phyloP scores from a whole-genome alignment of 176 grass and related monocot species.

The Elaeis guineensis region DNA sequence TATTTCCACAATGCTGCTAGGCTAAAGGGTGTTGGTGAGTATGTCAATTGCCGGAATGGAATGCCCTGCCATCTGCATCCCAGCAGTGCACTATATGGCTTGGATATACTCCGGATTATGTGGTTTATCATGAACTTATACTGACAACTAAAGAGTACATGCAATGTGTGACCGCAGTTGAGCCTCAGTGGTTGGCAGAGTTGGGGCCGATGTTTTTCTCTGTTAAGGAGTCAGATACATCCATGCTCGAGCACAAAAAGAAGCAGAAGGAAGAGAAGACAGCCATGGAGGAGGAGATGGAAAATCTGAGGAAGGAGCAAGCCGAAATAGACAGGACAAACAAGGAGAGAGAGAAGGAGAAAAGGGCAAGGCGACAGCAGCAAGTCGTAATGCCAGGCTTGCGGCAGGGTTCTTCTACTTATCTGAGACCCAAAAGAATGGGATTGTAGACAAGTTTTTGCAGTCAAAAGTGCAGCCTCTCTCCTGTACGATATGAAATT shows the following conservation, averaged over 20 bases:
- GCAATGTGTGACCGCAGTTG: slow-evolving; percentile 91
- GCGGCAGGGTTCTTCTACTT: slow-evolving; percentile 54
- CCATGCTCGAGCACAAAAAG: slow-evolving; percentile 82
- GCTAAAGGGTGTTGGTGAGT: slow-evolving; percentile 88
- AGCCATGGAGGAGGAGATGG: slow-evolving; percentile 98
- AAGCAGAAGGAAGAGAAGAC: slow-evolving; percentile 89
- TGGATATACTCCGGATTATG: slow-evolving; percentile 80
- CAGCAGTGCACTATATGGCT: slow-evolving; percentile 87
- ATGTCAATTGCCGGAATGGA: slow-evolving; percentile 88
- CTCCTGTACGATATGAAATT: too few species aligned
- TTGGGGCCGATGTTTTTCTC: slow-evolving; percentile 98
- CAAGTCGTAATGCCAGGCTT: slow-evolving; percentile 90
- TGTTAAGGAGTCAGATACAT: slow-evolving; percentile 76
- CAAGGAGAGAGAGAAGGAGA: slow-evolving; percentile 61
- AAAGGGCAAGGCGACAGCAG: slow-evolving; percentile 78
- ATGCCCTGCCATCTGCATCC: slow-evolving; percentile 97
- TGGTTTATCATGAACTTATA: slow-evolving; percentile 89
- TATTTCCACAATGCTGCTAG: slow-evolving; percentile 92
- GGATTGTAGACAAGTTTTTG: slow-evolving; percentile 38
- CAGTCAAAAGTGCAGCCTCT: too few species aligned
- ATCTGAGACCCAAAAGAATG: slow-evolving; percentile 68
- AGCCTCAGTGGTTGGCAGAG: slow-evolving; percentile 90
- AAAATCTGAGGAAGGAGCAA: slow-evolving; percentile 73
- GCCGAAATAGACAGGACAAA: slow-evolving; percentile 34
- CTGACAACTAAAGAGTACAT: slow-evolving; percentile 97